Conservation (phyloP, 2,329 filamentous ascomycete genomes). For the Nectriaceae sp. region DNA sequence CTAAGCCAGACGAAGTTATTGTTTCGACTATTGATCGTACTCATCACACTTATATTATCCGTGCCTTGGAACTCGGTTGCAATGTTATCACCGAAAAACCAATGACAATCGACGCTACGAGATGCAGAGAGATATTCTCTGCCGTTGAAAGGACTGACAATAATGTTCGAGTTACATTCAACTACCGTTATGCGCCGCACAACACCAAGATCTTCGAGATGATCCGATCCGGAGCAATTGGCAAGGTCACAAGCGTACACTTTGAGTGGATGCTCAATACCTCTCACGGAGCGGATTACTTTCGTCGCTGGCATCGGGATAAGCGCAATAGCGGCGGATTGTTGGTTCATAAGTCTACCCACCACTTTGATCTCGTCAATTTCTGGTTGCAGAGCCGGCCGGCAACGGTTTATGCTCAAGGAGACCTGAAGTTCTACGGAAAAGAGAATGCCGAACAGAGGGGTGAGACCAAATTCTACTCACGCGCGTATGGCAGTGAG, state of each 20-base stretch:
- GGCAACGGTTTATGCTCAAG: constrained; percentile 58
- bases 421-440: constrained; percentile 62
- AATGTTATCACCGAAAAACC: constrained; percentile 66
- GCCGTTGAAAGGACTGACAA: constrained; percentile 35
- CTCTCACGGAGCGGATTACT: constrained; percentile 63
- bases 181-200: constrained; percentile 67
- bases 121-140: constrained; percentile 51
- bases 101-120: constrained; percentile 62
- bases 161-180: constrained; percentile 60
- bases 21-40: constrained; percentile 65
- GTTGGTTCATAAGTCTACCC: constrained; percentile 63
- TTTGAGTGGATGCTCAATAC: constrained; percentile 68
- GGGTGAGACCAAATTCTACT: constrained; percentile 53
- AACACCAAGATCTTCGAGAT: constrained; percentile 61
- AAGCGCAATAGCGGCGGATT: constrained; percentile 61
- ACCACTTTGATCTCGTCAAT: constrained; percentile 65
- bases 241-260: constrained; percentile 57
- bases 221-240: constrained; percentile 55
- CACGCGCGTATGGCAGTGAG: constrained; percentile 51
- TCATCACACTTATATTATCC: constrained; percentile 61
- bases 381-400: constrained; percentile 62
- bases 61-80: constrained; percentile 59
- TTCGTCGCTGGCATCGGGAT: constrained; percentile 64
- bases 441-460: constrained; percentile 60
- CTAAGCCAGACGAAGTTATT: constrained; percentile 61